These are phyloP conservation scores for Vaccinium darrowii DNA, from an alignment of 148 eudicot genomes.

Conservation along the genomic window DNA sequence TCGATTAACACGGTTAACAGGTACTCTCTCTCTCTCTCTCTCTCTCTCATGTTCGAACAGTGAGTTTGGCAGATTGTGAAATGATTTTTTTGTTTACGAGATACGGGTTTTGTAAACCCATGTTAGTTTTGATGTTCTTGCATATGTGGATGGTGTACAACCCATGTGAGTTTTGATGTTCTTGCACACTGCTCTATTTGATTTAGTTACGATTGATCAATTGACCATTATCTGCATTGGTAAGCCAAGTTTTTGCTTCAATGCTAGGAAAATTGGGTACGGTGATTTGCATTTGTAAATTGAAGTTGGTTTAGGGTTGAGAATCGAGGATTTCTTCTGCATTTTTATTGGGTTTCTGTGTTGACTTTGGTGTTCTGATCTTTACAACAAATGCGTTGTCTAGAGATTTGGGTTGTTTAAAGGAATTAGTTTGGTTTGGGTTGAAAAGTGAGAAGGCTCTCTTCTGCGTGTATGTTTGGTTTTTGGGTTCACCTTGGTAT, in stretches of 20 bases:
- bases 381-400: constrained; percentile 2
- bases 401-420: not conserved
- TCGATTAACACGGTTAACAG: too few relatives aligned
- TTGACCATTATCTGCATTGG: not conserved
- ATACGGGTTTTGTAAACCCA: too few relatives aligned
- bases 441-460: not conserved
- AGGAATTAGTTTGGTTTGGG: not conserved
- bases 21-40: too few relatives aligned
- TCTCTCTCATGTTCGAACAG: too few relatives aligned
- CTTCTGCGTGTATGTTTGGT: not conserved
- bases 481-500: not conserved
- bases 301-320: constrained; percentile 9
- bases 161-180: too few relatives aligned
- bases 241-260: not conserved
- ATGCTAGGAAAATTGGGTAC: not conserved
- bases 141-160: too few relatives aligned
- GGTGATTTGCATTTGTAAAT: not conserved
- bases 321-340: not conserved
- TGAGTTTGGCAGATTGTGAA: too few relatives aligned
- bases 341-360: not conserved
- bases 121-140: too few relatives aligned
- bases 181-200: too few relatives aligned
- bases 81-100: too few relatives aligned
- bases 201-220: too few relatives aligned
- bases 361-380: not conserved